These are phyloP conservation scores for Barnettozyma californica DNA, from an alignment of 805 yeast species.

Conservation along the genomic window DNA sequence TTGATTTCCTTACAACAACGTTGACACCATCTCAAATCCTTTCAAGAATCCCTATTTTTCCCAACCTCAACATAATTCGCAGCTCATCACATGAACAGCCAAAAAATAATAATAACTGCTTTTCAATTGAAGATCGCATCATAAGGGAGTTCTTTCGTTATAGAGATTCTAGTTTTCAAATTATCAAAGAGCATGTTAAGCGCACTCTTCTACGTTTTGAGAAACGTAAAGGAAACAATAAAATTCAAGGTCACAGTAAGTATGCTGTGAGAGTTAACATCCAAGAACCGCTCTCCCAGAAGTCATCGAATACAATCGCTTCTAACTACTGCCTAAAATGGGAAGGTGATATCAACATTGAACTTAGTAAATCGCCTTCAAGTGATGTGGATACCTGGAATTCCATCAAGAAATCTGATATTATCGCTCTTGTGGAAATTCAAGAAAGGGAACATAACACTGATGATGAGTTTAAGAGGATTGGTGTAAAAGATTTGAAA, in stretches of 20 bases:
- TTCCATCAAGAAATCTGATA: constrained; percentile 10
- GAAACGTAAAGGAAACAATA: constrained; percentile 4
- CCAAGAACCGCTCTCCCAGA: not conserved
- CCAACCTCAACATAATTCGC: not conserved
- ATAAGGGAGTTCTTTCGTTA: constrained; percentile 5
- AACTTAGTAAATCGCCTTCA: not conserved
- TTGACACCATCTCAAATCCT: not conserved
- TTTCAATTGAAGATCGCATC: constrained; percentile 12
- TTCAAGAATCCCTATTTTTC: not conserved
- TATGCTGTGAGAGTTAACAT: constrained; percentile 10
- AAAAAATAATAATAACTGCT: not conserved
- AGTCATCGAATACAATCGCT: not conserved
- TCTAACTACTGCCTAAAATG: not conserved
- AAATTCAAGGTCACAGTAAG: constrained; percentile 18
- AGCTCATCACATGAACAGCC: not conserved
- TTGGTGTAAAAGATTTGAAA: constrained; percentile 7
- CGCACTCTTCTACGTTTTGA: constrained; percentile 13
- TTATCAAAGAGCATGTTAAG: constrained; percentile 10
- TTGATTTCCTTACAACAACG: not conserved
- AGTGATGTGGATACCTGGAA: constrained; percentile 15
- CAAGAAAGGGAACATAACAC: constrained; percentile 7
- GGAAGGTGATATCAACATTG: not conserved
- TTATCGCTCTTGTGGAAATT: constrained; percentile 10
- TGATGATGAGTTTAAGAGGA: constrained; percentile 4
- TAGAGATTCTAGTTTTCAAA: constrained; percentile 2